Percentiles rank a stretch among this genome's conserved stretches.
Evolutionary conservation across 345 rosid genomes (phyloP).

Genomic region (Jatropha curcas): DNA sequence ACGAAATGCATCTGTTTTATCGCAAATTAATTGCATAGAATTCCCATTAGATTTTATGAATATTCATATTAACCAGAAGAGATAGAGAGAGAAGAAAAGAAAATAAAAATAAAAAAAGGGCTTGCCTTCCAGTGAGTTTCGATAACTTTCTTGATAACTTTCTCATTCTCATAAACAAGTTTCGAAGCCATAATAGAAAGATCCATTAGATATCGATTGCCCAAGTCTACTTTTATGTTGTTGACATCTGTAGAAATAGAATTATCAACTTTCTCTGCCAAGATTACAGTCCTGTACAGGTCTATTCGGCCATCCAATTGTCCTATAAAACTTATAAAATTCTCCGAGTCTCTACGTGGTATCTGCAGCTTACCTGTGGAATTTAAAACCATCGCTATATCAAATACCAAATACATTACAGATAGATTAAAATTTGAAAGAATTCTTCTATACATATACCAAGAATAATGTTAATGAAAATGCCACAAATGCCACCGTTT

Average conservation of each 20-base stretch:
- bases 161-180: constrained; percentile 70
- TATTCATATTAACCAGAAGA: too few relatives aligned
- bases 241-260: constrained; percentile 28
- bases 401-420: too few relatives aligned
- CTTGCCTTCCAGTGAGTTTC: constrained; percentile 75
- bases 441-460: constrained; percentile 34
- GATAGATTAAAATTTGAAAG: too few relatives aligned
- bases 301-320: constrained; percentile 68
- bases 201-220: constrained; percentile 57
- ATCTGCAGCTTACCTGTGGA: constrained; percentile 55
- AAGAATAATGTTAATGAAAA: constrained; percentile 44
- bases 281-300: constrained; percentile 31
- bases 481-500: constrained; percentile 54
- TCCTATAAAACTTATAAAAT: constrained; percentile 58
- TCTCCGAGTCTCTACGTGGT: constrained; percentile 58
- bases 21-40: too few relatives aligned
- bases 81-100: background rate
- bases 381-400: background rate
- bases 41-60: too few relatives aligned
- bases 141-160: constrained; percentile 59
- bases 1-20: constrained; percentile 78
- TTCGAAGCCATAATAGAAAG: constrained; percentile 79
- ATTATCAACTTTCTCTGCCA: constrained; percentile 32
- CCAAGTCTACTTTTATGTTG: constrained; percentile 27
- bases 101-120: background rate